Evolutionary conservation across 78 protist genomes (phyloP), one percentile per base, ranked within the genome.

Genomic region (Isochrysis galbana): DNA sequence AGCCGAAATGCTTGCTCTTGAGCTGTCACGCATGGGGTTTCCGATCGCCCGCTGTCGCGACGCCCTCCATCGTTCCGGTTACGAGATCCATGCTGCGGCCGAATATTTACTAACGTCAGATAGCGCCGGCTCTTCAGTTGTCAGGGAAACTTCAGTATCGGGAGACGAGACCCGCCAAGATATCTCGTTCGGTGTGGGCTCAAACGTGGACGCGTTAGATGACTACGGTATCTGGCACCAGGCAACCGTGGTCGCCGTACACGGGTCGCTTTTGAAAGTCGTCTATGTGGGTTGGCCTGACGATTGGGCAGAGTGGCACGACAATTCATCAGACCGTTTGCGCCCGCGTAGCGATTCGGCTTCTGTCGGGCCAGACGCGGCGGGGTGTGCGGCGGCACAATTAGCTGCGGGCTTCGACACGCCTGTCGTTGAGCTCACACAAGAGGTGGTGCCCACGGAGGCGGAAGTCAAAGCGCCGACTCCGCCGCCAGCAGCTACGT

Each of bases 61-160:
- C 46, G 84, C 84, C 34, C 46, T 77, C 47, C 26, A 17, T 7
- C 84, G 84, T 10, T 1, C 7, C 25, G 47, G 84, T 46, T 17
- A 77, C 46, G 84, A 77, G 48, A 1, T 77, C 47, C 84, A 77
- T 26, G 48, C 29, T 46, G 84, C 84, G 48, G 84, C 84, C 46
- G 84, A 77, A 19, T 77, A 32, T 23, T 32, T 77, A 23, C 84
- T 77, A 7, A 14, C n/a, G n/a, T n/a, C n/a, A n/a, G n/a, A n/a
- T n/a, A n/a, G n/a, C n/a, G n/a, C n/a, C n/a, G n/a, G n/a, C n/a
- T n/a, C n/a, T n/a, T n/a, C n/a, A n/a, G n/a, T n/a, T n/a, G n/a
- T n/a, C n/a, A n/a, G n/a, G n/a, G n/a, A n/a, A n/a, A n/a, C n/a
- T n/a, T n/a, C n/a, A n/a, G n/a, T n/a, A n/a, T n/a, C n/a, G n/a